A percentile compares a stretch with the other conserved stretches of the same genome.
phyloP scores from a whole-genome alignment of 345 rosid species.

The Punica granatum region DNA sequence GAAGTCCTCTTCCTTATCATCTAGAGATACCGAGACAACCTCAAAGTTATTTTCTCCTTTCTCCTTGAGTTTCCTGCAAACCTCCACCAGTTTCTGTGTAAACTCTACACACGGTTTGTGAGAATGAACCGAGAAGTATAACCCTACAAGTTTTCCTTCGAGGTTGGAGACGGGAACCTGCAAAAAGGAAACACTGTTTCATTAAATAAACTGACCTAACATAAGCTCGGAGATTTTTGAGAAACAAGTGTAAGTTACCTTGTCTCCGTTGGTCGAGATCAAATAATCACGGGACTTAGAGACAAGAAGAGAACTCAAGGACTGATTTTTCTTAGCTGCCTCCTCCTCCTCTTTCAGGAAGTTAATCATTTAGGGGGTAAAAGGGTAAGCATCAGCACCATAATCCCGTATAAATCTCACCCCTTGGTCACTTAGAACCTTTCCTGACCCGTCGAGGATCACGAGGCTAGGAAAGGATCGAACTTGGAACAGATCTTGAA shows the following conservation, averaged over 20 bases:
- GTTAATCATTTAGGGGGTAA: slow-evolving; percentile 11
- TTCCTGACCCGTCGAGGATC: slow-evolving; percentile 15
- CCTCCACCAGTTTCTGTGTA: slow-evolving; percentile 41
- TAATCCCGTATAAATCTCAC: slow-evolving; percentile 14
- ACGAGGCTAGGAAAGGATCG: slow-evolving; percentile 21
- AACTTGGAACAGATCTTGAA: slow-evolving; percentile 25
- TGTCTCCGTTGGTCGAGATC: slow-evolving; percentile 22
- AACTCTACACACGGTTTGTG: slow-evolving; percentile 28
- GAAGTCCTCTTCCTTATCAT: slow-evolving; percentile 46
- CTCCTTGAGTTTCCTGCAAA: slow-evolving; percentile 43
- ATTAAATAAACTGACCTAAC: background rate
- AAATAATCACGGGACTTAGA: slow-evolving; percentile 20
- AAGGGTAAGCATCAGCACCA: slow-evolving; percentile 30
- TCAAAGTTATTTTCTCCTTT: slow-evolving; percentile 42
- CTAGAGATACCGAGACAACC: slow-evolving; percentile 54
- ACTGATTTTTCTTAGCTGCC: slow-evolving; percentile 25
- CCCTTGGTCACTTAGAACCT: slow-evolving; percentile 14
- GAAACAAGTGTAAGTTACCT: slow-evolving; percentile 11
- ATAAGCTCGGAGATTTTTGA: background rate
- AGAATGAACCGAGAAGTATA: slow-evolving; percentile 37
- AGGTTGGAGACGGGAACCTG: slow-evolving; percentile 57
- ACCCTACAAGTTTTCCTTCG: slow-evolving; percentile 57
- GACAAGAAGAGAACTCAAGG: slow-evolving; percentile 20
- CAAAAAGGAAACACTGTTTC: background rate
- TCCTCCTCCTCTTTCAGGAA: slow-evolving; percentile 20